phyloP scores from a whole-genome alignment of 371 early-diverging fungal genomes.

The Syncephalastrum sp. region DNA sequence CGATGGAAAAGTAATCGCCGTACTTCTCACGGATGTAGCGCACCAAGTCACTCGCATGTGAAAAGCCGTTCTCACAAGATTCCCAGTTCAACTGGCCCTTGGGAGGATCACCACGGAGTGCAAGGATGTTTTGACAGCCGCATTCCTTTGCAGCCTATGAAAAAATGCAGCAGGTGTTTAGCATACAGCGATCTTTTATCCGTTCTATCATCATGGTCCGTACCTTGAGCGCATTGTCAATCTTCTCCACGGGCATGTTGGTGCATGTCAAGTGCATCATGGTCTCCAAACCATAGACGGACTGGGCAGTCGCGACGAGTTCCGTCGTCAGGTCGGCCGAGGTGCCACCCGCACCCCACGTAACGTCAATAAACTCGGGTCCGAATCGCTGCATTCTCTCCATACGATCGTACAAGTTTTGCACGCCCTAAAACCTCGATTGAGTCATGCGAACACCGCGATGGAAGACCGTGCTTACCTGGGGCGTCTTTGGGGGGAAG shows the following conservation, averaged over 20 bases:
- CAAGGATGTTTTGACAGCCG: conserved; percentile 95
- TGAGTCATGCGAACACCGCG: conserved; percentile 1
- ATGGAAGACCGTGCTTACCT: conserved; percentile 35
- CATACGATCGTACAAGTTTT: conserved; percentile 79
- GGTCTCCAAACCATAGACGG: conserved; percentile 91
- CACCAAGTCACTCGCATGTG: conserved; percentile 84
- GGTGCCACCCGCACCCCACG: conserved; percentile 96
- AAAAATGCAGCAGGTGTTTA: background rate
- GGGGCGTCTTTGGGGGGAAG: conserved; percentile 95
- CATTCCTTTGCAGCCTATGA: conserved; percentile 80
- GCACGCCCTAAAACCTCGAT: conserved; percentile 51
- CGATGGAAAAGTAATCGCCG: conserved; percentile 94
- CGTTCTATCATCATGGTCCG: background rate
- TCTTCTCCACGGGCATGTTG: conserved; percentile 88
- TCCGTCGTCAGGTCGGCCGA: conserved; percentile 86
- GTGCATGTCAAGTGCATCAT: conserved; percentile 98
- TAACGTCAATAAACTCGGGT: conserved; percentile 94
- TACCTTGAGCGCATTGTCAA: conserved; percentile 79
- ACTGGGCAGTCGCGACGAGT: conserved; percentile 85
- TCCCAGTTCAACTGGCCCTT: conserved; percentile 81
- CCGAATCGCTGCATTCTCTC: conserved; percentile 90
- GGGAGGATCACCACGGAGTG: conserved; percentile 94
- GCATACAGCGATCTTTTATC: too few relatives aligned
- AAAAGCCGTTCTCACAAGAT: conserved; percentile 79
- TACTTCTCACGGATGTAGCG: conserved; percentile 85